phyloP scores from a whole-genome alignment of 2,329 filamentous ascomycete species.

The Mycosphaerella arachidis region DNA sequence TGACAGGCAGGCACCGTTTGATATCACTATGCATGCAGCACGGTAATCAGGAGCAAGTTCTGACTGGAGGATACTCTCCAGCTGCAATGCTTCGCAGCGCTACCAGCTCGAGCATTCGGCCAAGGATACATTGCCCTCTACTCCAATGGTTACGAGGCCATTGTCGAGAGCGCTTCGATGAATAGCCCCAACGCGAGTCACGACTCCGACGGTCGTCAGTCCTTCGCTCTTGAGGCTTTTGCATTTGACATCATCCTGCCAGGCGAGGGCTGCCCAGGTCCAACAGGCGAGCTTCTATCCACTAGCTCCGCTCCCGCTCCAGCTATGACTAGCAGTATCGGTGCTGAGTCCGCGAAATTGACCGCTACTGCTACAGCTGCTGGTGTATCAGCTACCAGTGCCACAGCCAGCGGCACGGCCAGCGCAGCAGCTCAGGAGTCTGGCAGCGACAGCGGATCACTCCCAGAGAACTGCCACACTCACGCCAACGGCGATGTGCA shows the following conservation, averaged over 20 bases:
- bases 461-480: constrained; percentile 25
- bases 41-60: constrained; percentile 35
- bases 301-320: constrained; percentile 5
- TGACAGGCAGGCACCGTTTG: constrained; percentile 16
- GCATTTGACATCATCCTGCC: constrained; percentile 62
- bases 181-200: constrained; percentile 47
- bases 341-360: background rate
- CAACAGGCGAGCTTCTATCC: constrained; percentile 16
- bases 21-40: constrained; percentile 10
- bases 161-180: constrained; percentile 50
- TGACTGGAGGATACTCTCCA: constrained; percentile 55
- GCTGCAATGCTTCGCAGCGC: constrained; percentile 61
- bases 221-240: constrained; percentile 65
- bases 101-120: constrained; percentile 54
- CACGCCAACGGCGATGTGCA: constrained; percentile 24
- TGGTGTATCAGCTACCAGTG: constrained; percentile 6
- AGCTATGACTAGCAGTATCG: background rate
- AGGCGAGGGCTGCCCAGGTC: constrained; percentile 57
- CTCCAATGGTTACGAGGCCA: constrained; percentile 54
- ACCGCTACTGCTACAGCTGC: constrained; percentile 10
- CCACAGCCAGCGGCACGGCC: constrained; percentile 10
- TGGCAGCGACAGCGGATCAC: constrained; percentile 64
- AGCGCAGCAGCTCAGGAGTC: constrained; percentile 45
- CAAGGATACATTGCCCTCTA: constrained; percentile 60
- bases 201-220: constrained; percentile 61